A percentile compares a stretch with the other conserved stretches of the same genome.
Conservation (phyloP, 805 yeast species). For the Blastobotrys robertii region DNA sequence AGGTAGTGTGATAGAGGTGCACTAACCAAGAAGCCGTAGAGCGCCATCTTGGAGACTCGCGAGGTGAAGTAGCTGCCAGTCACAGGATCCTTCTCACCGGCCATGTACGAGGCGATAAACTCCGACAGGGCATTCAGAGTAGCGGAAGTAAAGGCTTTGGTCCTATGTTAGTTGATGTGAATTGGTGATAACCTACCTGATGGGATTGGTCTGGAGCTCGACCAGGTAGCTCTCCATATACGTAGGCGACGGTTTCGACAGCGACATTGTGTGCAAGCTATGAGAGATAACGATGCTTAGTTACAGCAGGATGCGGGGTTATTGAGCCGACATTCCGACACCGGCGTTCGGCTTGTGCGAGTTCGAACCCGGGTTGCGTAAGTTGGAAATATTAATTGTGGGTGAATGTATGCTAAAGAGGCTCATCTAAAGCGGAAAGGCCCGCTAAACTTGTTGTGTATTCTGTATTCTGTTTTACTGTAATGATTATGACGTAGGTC, state of each 20-base stretch:
- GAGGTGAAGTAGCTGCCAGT: constrained; percentile 26
- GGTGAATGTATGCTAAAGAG: too few species aligned
- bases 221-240: constrained; percentile 4
- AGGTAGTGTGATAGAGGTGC: constrained; percentile 32
- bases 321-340: too few species aligned
- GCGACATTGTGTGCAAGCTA: constrained; percentile 1
- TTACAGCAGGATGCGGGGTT: too few species aligned
- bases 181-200: constrained; percentile 5
- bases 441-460: too few species aligned
- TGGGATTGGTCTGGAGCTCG: constrained; percentile 11
- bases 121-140: constrained; percentile 28
- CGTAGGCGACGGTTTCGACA: constrained; percentile 2
- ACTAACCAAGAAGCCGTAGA: constrained; percentile 28
- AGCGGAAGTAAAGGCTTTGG: constrained; percentile 30
- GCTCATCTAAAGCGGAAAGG: too few species aligned
- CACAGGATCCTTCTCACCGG: constrained; percentile 30
- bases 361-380: too few species aligned
- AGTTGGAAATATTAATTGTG: too few species aligned
- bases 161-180: constrained; percentile 12
- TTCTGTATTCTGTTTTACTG: too few species aligned
- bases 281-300: too few species aligned
- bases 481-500: too few species aligned
- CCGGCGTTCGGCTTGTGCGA: too few species aligned
- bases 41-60: constrained; percentile 30
- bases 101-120: constrained; percentile 26